These are phyloP conservation scores for Cenchrus americanus DNA, from an alignment of 176 grass and related monocot species.

Conservation along the genomic window DNA sequence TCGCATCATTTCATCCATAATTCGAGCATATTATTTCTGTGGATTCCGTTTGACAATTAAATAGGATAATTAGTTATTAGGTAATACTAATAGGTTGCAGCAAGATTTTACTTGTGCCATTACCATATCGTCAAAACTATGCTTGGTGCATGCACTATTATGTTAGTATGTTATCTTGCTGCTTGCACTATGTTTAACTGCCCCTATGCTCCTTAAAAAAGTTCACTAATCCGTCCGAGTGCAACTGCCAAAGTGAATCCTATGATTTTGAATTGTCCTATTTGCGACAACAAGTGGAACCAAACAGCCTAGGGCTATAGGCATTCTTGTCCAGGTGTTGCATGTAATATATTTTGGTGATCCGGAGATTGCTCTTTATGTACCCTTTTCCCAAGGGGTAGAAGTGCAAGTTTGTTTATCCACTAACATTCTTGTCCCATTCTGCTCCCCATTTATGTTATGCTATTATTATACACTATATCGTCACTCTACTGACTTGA, in stretches of 20 bases:
- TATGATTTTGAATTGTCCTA: not conserved
- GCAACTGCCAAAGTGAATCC: not conserved
- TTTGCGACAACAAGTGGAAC: not conserved
- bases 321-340: not conserved
- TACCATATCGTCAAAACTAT: constrained; percentile 11
- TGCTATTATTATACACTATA: constrained; percentile 12
- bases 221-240: not conserved
- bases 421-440: constrained; percentile 19
- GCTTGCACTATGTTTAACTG: constrained; percentile 12
- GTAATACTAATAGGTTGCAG: not conserved
- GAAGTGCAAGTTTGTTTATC: constrained; percentile 20
- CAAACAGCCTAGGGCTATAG: constrained; percentile 4
- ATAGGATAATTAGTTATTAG: constrained; percentile 5
- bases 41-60: not conserved
- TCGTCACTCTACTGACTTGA: constrained; percentile 27
- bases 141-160: not conserved
- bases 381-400: not conserved
- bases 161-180: constrained; percentile 20
- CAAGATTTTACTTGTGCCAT: constrained; percentile 14
- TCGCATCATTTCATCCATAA: not conserved
- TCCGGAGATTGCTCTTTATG: not conserved
- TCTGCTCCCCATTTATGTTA: constrained; percentile 7
- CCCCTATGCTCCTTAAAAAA: constrained; percentile 24
- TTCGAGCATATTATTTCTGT: not conserved
- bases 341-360: not conserved